These are phyloP conservation scores for Talaromyces sp. DNA, from an alignment of 2,329 filamentous ascomycete species.

Conservation along the genomic window DNA sequence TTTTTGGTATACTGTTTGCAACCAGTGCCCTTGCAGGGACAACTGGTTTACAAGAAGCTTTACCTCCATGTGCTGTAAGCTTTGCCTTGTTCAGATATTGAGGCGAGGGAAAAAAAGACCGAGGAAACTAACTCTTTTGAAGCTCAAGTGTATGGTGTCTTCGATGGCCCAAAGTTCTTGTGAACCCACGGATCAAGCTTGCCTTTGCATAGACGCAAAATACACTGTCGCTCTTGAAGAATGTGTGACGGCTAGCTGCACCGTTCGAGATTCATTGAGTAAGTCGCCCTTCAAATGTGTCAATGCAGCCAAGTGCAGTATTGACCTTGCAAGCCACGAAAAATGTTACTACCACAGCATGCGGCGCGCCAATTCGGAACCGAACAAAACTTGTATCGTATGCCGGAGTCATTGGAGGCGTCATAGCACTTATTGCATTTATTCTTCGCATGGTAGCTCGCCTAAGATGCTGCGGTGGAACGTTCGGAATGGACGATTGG, in stretches of 20 bases:
- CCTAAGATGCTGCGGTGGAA: constrained; percentile 35
- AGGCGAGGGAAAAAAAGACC: neutral
- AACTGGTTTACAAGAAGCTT: constrained; percentile 9
- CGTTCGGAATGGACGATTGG: constrained; percentile 46
- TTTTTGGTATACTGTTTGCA: neutral
- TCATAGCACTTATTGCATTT: constrained; percentile 38
- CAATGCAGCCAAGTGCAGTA: neutral
- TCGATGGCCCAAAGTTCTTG: constrained; percentile 40
- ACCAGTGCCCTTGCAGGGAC: neutral
- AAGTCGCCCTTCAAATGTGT: constrained; percentile 9
- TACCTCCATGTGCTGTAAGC: constrained; percentile 30
- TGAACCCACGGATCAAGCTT: constrained; percentile 40
- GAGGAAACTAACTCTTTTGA: neutral
- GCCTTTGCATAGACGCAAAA: constrained; percentile 42
- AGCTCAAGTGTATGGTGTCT: constrained; percentile 28
- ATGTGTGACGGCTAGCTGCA: constrained; percentile 42
- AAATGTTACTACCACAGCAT: constrained; percentile 45
- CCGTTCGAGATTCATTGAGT: constrained; percentile 42
- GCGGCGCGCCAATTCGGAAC: constrained; percentile 43
- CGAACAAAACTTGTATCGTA: constrained; percentile 34
- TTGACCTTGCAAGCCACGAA: constrained; percentile 40
- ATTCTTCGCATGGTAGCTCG: constrained; percentile 43
- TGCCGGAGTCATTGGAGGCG: constrained; percentile 37
- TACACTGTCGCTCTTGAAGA: constrained; percentile 35
- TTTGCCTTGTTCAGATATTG: neutral